Conservation (phyloP, 805 yeast genomes). For the Candida mattraensis region DNA sequence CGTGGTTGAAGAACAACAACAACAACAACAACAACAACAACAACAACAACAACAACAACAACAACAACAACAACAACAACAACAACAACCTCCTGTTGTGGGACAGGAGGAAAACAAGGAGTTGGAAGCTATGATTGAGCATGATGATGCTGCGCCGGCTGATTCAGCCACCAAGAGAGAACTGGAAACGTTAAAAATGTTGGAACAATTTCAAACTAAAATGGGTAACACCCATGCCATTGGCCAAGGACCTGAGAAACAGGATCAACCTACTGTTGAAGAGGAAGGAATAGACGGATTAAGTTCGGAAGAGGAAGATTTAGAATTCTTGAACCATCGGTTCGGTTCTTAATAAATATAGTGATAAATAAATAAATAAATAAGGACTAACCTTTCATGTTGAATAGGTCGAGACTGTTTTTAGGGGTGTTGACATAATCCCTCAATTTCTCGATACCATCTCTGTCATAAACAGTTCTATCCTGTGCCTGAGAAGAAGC, state of each 20-base stretch:
- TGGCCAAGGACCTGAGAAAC: slow-evolving; percentile 2
- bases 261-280: slow-evolving; percentile 3
- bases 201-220: slow-evolving; percentile 2
- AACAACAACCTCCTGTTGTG: neutral
- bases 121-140: no score
- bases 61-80: no score
- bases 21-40: neutral
- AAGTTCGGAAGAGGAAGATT: slow-evolving; percentile 18
- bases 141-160: no score
- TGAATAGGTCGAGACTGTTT: slow-evolving; percentile 32
- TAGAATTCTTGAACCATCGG: slow-evolving; percentile 16
- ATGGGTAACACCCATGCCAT: neutral
- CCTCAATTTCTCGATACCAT: slow-evolving; percentile 36
- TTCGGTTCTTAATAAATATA: slow-evolving; percentile 10
- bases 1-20: neutral
- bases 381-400: slow-evolving; percentile 24
- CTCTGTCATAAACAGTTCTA: slow-evolving; percentile 39
- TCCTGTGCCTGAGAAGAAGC: slow-evolving; percentile 37
- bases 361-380: slow-evolving; percentile 7
- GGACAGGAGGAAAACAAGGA: no score
- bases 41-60: neutral
- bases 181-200: slow-evolving; percentile 3
- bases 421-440: slow-evolving; percentile 38
- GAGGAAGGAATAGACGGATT: slow-evolving; percentile 18
- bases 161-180: slow-evolving; percentile 1